Evolutionary conservation across 768 basidiomycete species (phyloP).

Genomic region (Trametes cubensis): DNA sequence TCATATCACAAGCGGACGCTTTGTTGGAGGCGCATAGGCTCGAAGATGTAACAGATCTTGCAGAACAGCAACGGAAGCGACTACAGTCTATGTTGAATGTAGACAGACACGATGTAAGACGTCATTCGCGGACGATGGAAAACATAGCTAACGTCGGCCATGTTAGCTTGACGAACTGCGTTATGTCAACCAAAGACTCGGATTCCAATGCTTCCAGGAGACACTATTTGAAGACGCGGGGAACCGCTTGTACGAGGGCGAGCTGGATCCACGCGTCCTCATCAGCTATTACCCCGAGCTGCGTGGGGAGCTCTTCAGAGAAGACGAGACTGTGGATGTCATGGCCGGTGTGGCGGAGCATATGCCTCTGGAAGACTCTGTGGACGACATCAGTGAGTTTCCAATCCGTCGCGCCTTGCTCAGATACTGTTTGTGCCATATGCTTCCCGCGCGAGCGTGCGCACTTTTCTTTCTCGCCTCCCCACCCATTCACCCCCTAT

Average conservation of each 20-base stretch:
- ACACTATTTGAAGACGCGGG: constrained; percentile 86
- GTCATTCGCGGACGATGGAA: constrained; percentile 11
- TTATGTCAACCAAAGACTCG: constrained; percentile 82
- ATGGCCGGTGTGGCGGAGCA: constrained; percentile 75
- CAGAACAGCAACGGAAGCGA: constrained; percentile 62
- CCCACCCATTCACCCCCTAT: constrained; percentile 22
- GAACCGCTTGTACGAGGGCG: constrained; percentile 73
- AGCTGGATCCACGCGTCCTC: constrained; percentile 81
- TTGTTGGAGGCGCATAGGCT: constrained; percentile 66
- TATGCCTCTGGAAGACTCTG: constrained; percentile 66
- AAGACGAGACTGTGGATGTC: constrained; percentile 62
- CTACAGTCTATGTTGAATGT: constrained; percentile 53
- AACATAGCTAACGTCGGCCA: not conserved
- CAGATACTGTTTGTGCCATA: constrained; percentile 22
- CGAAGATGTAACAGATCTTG: constrained; percentile 63
- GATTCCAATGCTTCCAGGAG: constrained; percentile 75
- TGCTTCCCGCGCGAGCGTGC: constrained; percentile 11
- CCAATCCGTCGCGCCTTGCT: constrained; percentile 22
- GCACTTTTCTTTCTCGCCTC: constrained; percentile 14
- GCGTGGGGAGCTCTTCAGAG: constrained; percentile 61
- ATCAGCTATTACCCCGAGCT: constrained; percentile 80
- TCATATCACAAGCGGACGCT: constrained; percentile 72
- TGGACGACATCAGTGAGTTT: constrained; percentile 87
- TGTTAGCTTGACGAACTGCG: constrained; percentile 67
- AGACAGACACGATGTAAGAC: constrained; percentile 57